phyloP scores from a whole-genome alignment of 2,329 filamentous ascomycete species.

The Paramyrothecium roridum region DNA sequence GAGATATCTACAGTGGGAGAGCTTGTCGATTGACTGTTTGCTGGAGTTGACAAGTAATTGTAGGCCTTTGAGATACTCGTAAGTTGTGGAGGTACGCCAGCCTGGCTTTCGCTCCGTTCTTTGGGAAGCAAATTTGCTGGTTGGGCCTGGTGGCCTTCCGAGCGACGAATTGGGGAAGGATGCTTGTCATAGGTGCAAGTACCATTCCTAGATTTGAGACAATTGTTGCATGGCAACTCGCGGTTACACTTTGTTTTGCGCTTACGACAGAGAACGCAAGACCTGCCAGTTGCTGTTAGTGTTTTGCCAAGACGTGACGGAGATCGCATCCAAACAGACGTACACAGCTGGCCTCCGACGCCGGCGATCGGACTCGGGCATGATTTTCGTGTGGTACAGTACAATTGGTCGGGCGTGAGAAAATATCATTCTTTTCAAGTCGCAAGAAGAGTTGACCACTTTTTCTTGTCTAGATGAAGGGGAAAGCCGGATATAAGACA shows the following conservation, averaged over 20 bases:
- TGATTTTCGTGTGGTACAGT: not conserved
- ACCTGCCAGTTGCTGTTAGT: constrained; percentile 16
- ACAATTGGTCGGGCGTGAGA: too few species aligned
- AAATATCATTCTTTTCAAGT: too few species aligned
- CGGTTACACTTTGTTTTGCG: constrained; percentile 43
- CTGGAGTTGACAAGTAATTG: too few species aligned
- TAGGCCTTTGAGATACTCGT: too few species aligned
- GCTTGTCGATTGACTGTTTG: too few species aligned
- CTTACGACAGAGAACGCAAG: constrained; percentile 37
- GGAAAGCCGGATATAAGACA: not conserved
- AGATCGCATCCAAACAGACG: not conserved
- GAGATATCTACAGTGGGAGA: constrained; percentile 2
- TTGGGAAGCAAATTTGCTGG: not conserved
- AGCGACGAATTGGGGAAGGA: not conserved
- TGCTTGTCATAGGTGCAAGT: constrained; percentile 29
- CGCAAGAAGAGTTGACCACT: not conserved
- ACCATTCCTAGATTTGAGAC: constrained; percentile 30
- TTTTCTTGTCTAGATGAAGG: constrained; percentile 4
- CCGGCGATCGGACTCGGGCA: constrained; percentile 18
- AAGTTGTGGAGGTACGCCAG: not conserved
- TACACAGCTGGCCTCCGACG: constrained; percentile 25
- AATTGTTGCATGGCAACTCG: constrained; percentile 37
- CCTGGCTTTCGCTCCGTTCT: too few species aligned
- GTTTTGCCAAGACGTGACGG: too few species aligned
- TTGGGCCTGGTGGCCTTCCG: not conserved